Evolutionary conservation across 2,329 filamentous ascomycete species (phyloP), one percentile per base, ranked within the genome.

Genomic region (Monilinia vaccinii-corymbosi): DNA sequence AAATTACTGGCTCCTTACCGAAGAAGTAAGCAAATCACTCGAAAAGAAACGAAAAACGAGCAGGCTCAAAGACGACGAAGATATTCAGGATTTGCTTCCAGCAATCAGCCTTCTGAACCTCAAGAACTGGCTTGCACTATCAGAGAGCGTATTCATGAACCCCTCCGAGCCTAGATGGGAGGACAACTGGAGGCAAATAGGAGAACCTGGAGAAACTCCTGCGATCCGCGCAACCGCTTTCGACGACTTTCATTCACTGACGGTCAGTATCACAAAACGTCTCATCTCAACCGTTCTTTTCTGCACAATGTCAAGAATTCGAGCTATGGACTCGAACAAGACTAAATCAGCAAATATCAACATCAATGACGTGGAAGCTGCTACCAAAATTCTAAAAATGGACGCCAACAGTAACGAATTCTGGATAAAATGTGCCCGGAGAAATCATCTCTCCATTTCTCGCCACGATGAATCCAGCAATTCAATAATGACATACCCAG

Each of bases 61-160:
- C 23, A 55, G 21, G 38, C 40, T 28, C 4, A 40, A 59, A 28
- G 62, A 51, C 9, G 66, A 65, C 11, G 64, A 75, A 38, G 63
- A 65, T 31, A 70, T 63, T 42, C 48, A 67, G 10, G 64, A 70
- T 49, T 68, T 76, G 2, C 70, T 81, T 18, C 76, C 78, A 1
- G 81, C 82, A 53, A 75, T 80, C 2, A 72, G 76, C 21, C 69
- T 93, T 0, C 82, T 94, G 49, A 75, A 81, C 48, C 69, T 85
- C 2, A 72, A 74, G 3, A 77, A 74, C 11, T 90, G 87, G 83
- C 73, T 92, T 4, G 72, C 74, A 6, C 76, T 94, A 4, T 86
- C 88, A 0, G 77, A 81, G 49, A 76, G 77, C 1, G 67, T 92
- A 1, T 94, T 93, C 70, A 93, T 95, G 89, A 93, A 92, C 62